Evolutionary conservation across 208 protist species (phyloP), one percentile per base, ranked within the genome.

Genomic region (Crithidia sp.): DNA sequence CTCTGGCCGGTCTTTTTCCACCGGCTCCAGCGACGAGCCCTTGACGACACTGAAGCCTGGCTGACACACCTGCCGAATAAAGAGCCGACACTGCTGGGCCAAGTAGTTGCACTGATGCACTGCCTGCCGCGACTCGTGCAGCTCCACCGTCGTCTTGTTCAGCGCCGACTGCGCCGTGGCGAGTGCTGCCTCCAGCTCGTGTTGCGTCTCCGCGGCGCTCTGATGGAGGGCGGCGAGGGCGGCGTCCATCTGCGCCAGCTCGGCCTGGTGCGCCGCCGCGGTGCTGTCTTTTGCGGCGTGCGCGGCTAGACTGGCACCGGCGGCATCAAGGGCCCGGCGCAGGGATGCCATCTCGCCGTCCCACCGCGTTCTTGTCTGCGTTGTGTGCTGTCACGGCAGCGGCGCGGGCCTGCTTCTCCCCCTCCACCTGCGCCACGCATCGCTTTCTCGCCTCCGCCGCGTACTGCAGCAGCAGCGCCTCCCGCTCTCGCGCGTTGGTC

Each of bases 41-140:
- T 96, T 96, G 39, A 96, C 92, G 3, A 96, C 92, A 67, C 76
- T 82, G 71, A 93, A 96, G 39, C 84, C 78, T 14, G 92, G 92
- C 64, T 93, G 87, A 70, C 92, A 96, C 17, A 96, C 79, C 55
- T 86, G 81, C 40, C 83, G 78, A 36, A 96, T 81, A 70, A 95
- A 96, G 47, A 89, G 76, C 0, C 86, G 87, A 68, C 89, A 90
- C 74, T 96, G 92, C 41, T 83, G 72, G 4, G 92, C 74, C 9
- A 90, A 65, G 49, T 84, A 82, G 55, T 83, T 76, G 47, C 84
- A 68, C 65, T 87, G 52, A 10, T 76, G 78, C 45, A 79, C 55
- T 43, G 77, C 76, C 44, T 72, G 67, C 37, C 36, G 70, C n/a
- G 17, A 60, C 12, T 17, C 64, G 7, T 66, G 45, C 52, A 75